Conservation (phyloP, 2,329 filamentous ascomycete species). For the Fusarium pseudonygamai region DNA sequence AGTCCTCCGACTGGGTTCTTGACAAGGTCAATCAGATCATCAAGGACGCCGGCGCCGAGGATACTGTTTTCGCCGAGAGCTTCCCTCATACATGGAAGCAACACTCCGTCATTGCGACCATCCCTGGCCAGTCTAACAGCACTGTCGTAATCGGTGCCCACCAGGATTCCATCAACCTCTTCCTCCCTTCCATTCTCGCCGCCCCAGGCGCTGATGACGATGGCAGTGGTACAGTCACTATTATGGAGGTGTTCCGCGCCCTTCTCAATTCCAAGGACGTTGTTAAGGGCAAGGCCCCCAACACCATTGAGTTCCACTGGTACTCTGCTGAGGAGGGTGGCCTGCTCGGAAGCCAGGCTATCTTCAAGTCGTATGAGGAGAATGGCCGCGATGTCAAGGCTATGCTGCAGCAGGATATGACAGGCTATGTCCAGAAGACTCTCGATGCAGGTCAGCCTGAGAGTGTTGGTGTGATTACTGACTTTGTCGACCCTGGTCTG, state of each 20-base stretch:
- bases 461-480: slow-evolving; percentile 90
- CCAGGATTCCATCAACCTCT: slow-evolving; percentile 95
- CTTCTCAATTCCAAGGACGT: slow-evolving; percentile 79
- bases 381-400: slow-evolving; percentile 82
- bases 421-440: slow-evolving; percentile 85
- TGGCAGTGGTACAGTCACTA: slow-evolving; percentile 91
- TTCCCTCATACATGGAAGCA: slow-evolving; percentile 91
- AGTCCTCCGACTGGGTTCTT: slow-evolving; percentile 90
- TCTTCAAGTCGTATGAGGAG: slow-evolving; percentile 84
- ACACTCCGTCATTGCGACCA: slow-evolving; percentile 88
- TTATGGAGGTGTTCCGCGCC: slow-evolving; percentile 87
- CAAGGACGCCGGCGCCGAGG: slow-evolving; percentile 73
- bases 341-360: slow-evolving; percentile 85
- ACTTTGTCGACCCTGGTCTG: slow-evolving; percentile 84
- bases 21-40: slow-evolving; percentile 78
- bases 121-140: slow-evolving; percentile 85
- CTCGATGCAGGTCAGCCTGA: slow-evolving; percentile 84
- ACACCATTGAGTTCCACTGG: slow-evolving; percentile 97
- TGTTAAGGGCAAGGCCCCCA: slow-evolving; percentile 74
- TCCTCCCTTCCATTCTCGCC: slow-evolving; percentile 81
- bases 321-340: slow-evolving; percentile 92
- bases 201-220: slow-evolving; percentile 97
- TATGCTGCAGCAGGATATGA: slow-evolving; percentile 99
- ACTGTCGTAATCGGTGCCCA: slow-evolving; percentile 92
- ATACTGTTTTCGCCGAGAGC: slow-evolving; percentile 73